phyloP scores from a whole-genome alignment of 768 basidiomycete genomes.

The Podaxis sp. region DNA sequence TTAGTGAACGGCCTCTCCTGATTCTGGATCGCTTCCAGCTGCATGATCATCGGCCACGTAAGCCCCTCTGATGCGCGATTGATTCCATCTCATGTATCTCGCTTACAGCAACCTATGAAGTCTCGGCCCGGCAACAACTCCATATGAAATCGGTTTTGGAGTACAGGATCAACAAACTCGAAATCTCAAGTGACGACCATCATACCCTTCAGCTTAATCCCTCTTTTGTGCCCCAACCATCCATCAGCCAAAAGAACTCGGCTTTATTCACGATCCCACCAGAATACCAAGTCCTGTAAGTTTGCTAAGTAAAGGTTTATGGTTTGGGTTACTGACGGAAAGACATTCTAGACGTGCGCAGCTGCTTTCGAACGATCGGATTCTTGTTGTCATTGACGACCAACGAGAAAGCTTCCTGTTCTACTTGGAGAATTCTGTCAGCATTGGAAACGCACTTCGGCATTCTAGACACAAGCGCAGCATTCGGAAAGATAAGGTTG shows the following conservation, averaged over 20 bases:
- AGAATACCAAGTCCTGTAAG: constrained; percentile 32
- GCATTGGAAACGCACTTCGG: constrained; percentile 32
- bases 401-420: constrained; percentile 31
- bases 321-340: constrained; percentile 1
- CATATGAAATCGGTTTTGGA: constrained; percentile 23
- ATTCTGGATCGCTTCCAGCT: neutral
- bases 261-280: constrained; percentile 26
- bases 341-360: constrained; percentile 29
- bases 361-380: constrained; percentile 36
- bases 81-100: neutral
- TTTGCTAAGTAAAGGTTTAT: neutral
- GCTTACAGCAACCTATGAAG: neutral
- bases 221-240: constrained; percentile 32
- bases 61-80: neutral
- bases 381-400: constrained; percentile 43
- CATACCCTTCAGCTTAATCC: constrained; percentile 34
- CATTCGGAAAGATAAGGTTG: constrained; percentile 43
- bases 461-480: constrained; percentile 29
- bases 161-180: constrained; percentile 32
- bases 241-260: constrained; percentile 20
- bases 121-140: constrained; percentile 8
- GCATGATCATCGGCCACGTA: neutral
- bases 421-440: constrained; percentile 34
- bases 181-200: constrained; percentile 35
- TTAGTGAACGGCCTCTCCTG: neutral